Evolutionary conservation across 306 rosid genomes (phyloP).

Genomic region (Glycyrrhiza uralensis): DNA sequence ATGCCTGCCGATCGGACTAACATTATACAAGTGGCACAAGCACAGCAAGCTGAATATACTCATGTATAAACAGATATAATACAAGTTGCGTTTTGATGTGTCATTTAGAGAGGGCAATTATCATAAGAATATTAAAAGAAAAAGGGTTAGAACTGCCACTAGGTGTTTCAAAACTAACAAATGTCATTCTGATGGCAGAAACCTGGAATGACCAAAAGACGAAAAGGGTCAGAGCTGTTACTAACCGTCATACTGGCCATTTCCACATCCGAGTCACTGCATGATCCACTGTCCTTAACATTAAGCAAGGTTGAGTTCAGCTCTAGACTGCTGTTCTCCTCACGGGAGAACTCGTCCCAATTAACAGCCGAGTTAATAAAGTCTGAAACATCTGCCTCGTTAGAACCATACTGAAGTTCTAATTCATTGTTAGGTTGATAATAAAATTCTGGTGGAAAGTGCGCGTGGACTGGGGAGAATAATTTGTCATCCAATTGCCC

Average conservation of each 20-base stretch:
- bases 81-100: neutral
- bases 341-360: constrained; percentile 37
- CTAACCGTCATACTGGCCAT: constrained; percentile 46
- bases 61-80: neutral
- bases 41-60: constrained; percentile 4
- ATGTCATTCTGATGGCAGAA: neutral
- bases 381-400: constrained; percentile 43
- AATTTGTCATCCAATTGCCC: constrained; percentile 43
- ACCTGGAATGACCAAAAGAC: constrained; percentile 9
- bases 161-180: neutral
- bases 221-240: constrained; percentile 19
- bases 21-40: constrained; percentile 1
- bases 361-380: constrained; percentile 40
- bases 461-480: constrained; percentile 59
- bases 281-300: constrained; percentile 27
- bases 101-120: neutral
- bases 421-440: constrained; percentile 24
- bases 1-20: constrained; percentile 24
- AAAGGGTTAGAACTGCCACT: neutral
- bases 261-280: constrained; percentile 33
- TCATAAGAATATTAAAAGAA: neutral
- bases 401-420: constrained; percentile 42
- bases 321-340: constrained; percentile 22
- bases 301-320: neutral
- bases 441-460: constrained; percentile 43